These are phyloP conservation scores for Haplosporangium sp. DNA, from an alignment of 371 early-diverging fungal genomes.

Conservation along the genomic window DNA sequence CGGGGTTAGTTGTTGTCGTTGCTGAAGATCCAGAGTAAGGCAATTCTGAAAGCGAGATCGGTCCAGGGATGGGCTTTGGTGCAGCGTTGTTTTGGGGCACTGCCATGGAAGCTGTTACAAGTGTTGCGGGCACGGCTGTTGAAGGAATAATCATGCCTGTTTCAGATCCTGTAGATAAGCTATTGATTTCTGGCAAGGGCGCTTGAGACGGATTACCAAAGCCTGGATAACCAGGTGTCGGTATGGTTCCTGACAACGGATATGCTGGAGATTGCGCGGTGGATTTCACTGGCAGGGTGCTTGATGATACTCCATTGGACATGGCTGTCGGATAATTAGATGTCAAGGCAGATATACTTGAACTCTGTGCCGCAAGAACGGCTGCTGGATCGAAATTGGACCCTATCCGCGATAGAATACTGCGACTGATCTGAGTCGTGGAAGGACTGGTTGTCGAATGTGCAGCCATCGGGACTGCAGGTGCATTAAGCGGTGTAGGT, in stretches of 20 bases:
- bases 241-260: not conserved
- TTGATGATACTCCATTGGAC: not conserved
- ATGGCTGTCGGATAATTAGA: not conserved
- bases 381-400: conserved; percentile 50
- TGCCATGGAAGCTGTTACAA: not conserved
- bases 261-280: not conserved
- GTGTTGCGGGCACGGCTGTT: not conserved
- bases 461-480: not conserved
- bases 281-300: conserved; percentile 1
- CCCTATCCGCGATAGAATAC: conserved; percentile 51
- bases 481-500: conserved; percentile 1
- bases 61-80: conserved; percentile 27
- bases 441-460: not conserved
- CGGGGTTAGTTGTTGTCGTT: not conserved
- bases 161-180: not conserved
- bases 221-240: not conserved
- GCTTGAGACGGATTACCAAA: not conserved
- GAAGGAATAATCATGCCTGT: not conserved
- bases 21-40: conserved; percentile 21
- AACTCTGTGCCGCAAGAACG: conserved; percentile 26
- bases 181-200: not conserved
- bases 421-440: conserved; percentile 31
- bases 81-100: not conserved
- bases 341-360: not conserved
- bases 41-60: conserved; percentile 46